phyloP scores from a whole-genome alignment of 1,139 yeast genomes.

The Yamadazyma sp. region DNA sequence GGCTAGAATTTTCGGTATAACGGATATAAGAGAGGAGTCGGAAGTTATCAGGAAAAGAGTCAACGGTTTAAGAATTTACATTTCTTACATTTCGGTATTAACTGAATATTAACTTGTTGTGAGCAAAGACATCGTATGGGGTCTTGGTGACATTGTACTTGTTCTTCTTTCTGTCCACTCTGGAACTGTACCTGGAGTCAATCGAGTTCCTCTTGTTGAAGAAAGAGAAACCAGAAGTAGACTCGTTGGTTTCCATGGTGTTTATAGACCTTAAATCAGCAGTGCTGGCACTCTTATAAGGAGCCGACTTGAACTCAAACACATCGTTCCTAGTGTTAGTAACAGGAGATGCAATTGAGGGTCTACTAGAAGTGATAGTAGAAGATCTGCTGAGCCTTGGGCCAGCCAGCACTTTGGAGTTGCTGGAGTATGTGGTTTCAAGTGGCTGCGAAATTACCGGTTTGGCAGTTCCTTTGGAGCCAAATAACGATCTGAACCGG shows the following conservation, averaged over 20 bases:
- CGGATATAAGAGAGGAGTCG: no score
- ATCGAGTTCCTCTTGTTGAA: constrained; percentile 21
- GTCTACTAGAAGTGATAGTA: no score
- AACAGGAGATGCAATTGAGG: constrained; percentile 12
- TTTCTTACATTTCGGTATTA: no score
- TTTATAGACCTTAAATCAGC: constrained; percentile 30
- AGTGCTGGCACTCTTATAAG: constrained; percentile 14
- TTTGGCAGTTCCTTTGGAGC: constrained; percentile 5
- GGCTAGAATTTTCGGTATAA: no score
- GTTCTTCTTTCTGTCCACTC: constrained; percentile 22
- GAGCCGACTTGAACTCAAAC: constrained; percentile 8
- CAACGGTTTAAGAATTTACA: no score
- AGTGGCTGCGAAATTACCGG: constrained; percentile 14
- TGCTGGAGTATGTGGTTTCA: constrained; percentile 16
- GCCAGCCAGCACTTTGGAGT: constrained; percentile 3
- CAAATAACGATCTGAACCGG: constrained; percentile 28
- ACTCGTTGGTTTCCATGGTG: constrained; percentile 26
- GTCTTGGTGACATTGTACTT: constrained; percentile 33
- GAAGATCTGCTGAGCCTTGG: constrained; percentile 6
- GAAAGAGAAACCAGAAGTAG: constrained; percentile 40
- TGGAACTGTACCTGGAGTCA: constrained; percentile 19
- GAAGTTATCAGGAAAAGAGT: no score
- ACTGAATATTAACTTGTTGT: constrained; percentile 21
- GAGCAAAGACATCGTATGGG: constrained; percentile 29
- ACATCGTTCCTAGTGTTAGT: constrained; percentile 14